Evolutionary conservation across 441 rosid genomes (phyloP).

Genomic region (Mallotus repandus): DNA sequence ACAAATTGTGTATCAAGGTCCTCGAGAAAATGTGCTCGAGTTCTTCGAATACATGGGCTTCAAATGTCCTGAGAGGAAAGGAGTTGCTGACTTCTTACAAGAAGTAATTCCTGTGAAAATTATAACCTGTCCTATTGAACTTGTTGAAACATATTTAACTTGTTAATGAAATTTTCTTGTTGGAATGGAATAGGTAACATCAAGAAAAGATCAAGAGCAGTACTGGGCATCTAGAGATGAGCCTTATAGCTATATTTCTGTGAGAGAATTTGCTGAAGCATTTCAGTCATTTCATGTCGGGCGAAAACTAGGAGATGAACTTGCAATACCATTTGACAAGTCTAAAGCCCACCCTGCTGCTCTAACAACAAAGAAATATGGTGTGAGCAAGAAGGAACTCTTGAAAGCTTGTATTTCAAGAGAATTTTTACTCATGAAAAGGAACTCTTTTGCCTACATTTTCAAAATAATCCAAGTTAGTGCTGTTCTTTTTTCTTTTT

Average conservation of each 20-base stretch:
- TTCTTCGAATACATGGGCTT: conserved; percentile 66
- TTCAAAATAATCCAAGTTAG: conserved; percentile 53
- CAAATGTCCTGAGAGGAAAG: conserved; percentile 74
- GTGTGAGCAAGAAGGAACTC: conserved; percentile 51
- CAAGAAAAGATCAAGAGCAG: conserved; percentile 78
- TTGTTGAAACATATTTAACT: neutral
- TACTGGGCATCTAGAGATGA: conserved; percentile 54
- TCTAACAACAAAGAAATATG: conserved; percentile 54
- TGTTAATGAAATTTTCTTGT: neutral
- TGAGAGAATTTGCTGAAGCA: conserved; percentile 58
- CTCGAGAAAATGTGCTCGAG: conserved; percentile 53
- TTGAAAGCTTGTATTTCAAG: conserved; percentile 59
- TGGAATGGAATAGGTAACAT: conserved; percentile 54
- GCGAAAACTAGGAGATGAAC: conserved; percentile 48
- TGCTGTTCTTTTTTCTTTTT: conserved; percentile 24
- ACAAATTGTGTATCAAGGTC: conserved; percentile 62
- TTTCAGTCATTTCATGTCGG: conserved; percentile 70
- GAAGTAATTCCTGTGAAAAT: conserved; percentile 39
- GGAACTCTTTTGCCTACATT: conserved; percentile 73
- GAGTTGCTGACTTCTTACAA: conserved; percentile 75
- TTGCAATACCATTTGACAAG: conserved; percentile 57
- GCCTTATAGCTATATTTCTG: conserved; percentile 61
- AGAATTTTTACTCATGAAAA: conserved; percentile 72
- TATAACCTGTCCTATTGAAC: neutral
- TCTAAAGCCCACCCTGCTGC: conserved; percentile 62